Evolutionary conservation across 257 asterid genomes (phyloP), one percentile per base, ranked within the genome.

Genomic region (Penstemon newberryi): DNA sequence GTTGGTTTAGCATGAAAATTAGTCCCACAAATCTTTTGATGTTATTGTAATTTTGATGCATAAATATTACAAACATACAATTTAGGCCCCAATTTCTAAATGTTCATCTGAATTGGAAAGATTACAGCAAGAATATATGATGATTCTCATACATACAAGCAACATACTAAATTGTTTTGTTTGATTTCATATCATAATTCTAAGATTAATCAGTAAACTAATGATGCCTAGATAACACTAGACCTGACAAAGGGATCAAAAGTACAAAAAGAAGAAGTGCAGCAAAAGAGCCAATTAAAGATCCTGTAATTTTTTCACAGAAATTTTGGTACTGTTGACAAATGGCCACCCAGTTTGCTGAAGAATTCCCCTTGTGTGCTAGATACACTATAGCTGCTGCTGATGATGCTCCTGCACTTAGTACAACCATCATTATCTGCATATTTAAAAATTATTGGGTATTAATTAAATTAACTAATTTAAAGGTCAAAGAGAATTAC

Each of bases 341-440:
- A 15, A 90, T 72, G 6, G 89, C 84, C 43, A 71, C 52, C 97
- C 97, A 90, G 39, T 90, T 90, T 15, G 96, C 88, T 9, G 96
- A 77, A 53, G 94, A 67, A 60, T 90, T 90, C 41, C 96, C 96
- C 50, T 78, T 84, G 59, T 88, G 96, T 70, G 97, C 97, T 70
- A 90, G 71, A 67, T 81, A 88, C 33, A 90, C 97, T 7, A 86
- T 82, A 33, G 94, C 90, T 56, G 97, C 81, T 68, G 92, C 89
- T 63, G 92, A 86, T 37, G 96, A 90, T 58, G 97, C 96, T 66
- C 80, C 97, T 3, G 84, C 82, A 6, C 81, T 80, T 5, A 88
- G 77, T 15, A 78, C 73, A 55, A 82, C 89, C 5, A 88, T 67
- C 81, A 88, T 86, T 51, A 60, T 73, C 94, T 88, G 82, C 76